A percentile compares a stretch with the other conserved stretches of the same genome.
phyloP scores from a whole-genome alignment of 768 basidiomycete species.

The Amanita molliuscula region DNA sequence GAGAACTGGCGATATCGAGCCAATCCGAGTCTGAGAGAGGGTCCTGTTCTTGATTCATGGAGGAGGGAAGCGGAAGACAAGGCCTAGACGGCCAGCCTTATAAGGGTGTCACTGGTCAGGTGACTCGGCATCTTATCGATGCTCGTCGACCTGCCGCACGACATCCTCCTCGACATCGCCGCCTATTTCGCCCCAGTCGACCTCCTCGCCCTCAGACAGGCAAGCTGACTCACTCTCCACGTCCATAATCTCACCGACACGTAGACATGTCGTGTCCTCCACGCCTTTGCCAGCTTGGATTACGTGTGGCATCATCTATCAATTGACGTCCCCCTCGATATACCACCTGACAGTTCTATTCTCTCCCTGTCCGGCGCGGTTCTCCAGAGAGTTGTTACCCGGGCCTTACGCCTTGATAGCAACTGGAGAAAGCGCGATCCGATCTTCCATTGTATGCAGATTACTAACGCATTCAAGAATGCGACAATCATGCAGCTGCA shows the following conservation, averaged over 20 bases:
- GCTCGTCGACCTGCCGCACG: slow-evolving; percentile 29
- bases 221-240: slow-evolving; percentile 12
- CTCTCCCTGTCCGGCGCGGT: slow-evolving; percentile 25
- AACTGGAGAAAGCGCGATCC: slow-evolving; percentile 28
- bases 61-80: slow-evolving; percentile 1
- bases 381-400: slow-evolving; percentile 30
- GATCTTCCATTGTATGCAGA: background rate
- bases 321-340: slow-evolving; percentile 36
- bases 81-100: background rate
- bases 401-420: slow-evolving; percentile 36
- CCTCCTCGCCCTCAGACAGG: slow-evolving; percentile 40
- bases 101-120: slow-evolving; percentile 8
- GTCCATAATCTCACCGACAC: slow-evolving; percentile 13
- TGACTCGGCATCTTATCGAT: slow-evolving; percentile 6
- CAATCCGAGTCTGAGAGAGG: slow-evolving; percentile 73
- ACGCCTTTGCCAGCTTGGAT: slow-evolving; percentile 39
- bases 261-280: slow-evolving; percentile 52
- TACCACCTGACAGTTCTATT: slow-evolving; percentile 22
- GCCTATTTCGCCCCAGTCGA: slow-evolving; percentile 24
- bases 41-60: slow-evolving; percentile 42
- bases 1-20: slow-evolving; percentile 67
- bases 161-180: slow-evolving; percentile 31
- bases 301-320: slow-evolving; percentile 46
- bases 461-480: background rate
- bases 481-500: slow-evolving; percentile 5